Base-by-base conservation (phyloP, 176 grass and related monocot genomes). In the Eragrostis curvula region DNA sequence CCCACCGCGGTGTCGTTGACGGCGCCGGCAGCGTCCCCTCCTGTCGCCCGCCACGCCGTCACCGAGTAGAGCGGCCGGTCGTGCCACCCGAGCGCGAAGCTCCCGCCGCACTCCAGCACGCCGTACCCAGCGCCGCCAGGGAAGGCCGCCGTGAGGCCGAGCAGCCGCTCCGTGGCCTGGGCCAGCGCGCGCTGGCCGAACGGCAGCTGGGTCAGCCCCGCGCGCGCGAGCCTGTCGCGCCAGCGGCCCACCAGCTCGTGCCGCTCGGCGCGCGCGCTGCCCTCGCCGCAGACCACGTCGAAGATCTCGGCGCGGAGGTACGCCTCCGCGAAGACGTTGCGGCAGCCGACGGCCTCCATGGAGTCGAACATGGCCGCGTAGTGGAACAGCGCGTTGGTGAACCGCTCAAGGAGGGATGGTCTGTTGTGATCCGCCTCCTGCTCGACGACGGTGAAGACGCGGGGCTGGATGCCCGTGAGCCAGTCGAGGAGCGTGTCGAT, bases 321-420 rank as follows among this genome's bases (percentile, higher is more conserved):
- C 48, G 79, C 66, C 77, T 94, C 95, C 0, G 86, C 81, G 32
- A 82, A 32, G 1, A 72, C 41, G 51, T 14, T 52, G 16, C 14
- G 16, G 25, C 3, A 5, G 7, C 0, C 5, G 12, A 20, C 10
- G 1, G 48, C 91, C 16, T 86, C 89, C 36, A 97, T 32, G n/a
- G 94, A 97, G 73, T 97, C 94, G 57, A 97, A 92, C 87, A 97
- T 61, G 11, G 85, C 74, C 5, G 70, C 91, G 55, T 94, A 98
- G 85, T 98, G 92, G 79, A 93, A 92, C 7, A 98, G 71, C 0
- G 95, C 92, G 20, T 98, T 87, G 0, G 70, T 81, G 86, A 98
- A 94, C 64, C 95, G 75, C 74, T 92, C 81, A 13, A 79, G 20
- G 18, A 98, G 84, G 23, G 58, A 0, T 0, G 86, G 42, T 51